phyloP scores from a whole-genome alignment of 345 rosid genomes.

The Schrenkiella parvula region DNA sequence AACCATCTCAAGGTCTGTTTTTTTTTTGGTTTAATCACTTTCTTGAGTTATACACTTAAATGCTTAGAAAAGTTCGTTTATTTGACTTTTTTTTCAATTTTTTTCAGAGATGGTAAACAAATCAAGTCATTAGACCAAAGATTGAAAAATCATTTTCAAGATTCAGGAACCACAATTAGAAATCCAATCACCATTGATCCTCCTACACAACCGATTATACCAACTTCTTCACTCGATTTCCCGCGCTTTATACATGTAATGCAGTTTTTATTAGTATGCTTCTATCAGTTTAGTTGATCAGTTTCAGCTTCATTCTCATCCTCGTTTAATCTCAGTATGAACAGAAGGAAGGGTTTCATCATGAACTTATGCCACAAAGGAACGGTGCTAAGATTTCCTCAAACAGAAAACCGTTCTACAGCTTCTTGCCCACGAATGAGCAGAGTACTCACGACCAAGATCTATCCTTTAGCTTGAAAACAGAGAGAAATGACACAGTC shows the following conservation, averaged over 20 bases:
- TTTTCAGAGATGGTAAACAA: conserved; percentile 35
- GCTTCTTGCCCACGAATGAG: conserved; percentile 42
- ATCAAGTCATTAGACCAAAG: conserved; percentile 26
- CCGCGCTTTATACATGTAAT: conserved; percentile 20
- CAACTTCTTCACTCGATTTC: conserved; percentile 28
- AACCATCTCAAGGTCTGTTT: conserved; percentile 37
- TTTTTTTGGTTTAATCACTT: background rate
- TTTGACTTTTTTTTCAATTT: background rate
- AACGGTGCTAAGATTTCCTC: background rate
- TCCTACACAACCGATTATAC: conserved; percentile 4
- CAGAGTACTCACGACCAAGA: conserved; percentile 26
- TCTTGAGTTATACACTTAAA: background rate
- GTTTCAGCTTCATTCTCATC: background rate
- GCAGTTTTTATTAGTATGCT: background rate
- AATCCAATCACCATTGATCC: conserved; percentile 35
- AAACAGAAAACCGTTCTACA: conserved; percentile 36
- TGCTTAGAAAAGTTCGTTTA: background rate
- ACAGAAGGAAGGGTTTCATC: conserved; percentile 37
- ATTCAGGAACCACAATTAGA: conserved; percentile 27
- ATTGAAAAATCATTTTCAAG: conserved; percentile 18
- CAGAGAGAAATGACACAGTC: conserved; percentile 34
- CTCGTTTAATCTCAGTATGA: background rate
- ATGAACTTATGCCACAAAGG: conserved; percentile 3
- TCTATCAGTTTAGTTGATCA: background rate
- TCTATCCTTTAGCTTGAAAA: conserved; percentile 30